Evolutionary conservation across 2,329 filamentous ascomycete species (phyloP).

Genomic region (Colletotrichum limetticola): DNA sequence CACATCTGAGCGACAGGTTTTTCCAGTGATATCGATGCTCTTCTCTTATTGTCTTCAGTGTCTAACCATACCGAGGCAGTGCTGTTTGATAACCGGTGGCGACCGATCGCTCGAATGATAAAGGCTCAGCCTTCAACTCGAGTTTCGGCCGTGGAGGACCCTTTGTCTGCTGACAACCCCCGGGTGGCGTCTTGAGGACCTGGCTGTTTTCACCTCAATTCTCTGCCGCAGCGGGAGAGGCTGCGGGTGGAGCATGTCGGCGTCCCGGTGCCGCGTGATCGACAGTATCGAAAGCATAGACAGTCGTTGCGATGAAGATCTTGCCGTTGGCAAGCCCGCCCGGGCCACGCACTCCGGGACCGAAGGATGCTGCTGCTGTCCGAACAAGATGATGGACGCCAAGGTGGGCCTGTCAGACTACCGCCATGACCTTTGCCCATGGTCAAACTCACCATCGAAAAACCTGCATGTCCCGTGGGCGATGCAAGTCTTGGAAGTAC

Average conservation of each 20-base stretch:
- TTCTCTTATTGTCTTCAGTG: neutral
- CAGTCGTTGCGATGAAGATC: neutral
- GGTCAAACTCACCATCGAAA: conserved; percentile 11
- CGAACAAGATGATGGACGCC: conserved; percentile 12
- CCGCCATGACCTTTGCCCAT: conserved; percentile 17
- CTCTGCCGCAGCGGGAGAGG: neutral
- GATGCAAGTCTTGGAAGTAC: neutral
- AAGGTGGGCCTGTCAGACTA: conserved; percentile 22
- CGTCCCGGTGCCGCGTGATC: conserved; percentile 6
- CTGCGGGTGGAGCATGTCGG: conserved; percentile 12
- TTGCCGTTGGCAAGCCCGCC: neutral
- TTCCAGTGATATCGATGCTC: neutral
- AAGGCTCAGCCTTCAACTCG: neutral
- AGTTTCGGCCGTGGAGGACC: neutral
- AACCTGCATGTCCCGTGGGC: neutral
- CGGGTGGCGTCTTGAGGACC: neutral
- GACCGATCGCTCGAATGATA: neutral
- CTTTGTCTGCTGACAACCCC: neutral
- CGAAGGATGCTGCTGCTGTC: neutral
- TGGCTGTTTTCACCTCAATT: neutral
- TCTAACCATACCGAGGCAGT: neutral
- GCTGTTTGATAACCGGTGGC: neutral
- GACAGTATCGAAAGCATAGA: neutral
- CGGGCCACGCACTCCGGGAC: conserved; percentile 6
- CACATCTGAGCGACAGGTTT: neutral